Conservation (phyloP, 768 basidiomycete species). For the Cyclocybe aegerita region DNA sequence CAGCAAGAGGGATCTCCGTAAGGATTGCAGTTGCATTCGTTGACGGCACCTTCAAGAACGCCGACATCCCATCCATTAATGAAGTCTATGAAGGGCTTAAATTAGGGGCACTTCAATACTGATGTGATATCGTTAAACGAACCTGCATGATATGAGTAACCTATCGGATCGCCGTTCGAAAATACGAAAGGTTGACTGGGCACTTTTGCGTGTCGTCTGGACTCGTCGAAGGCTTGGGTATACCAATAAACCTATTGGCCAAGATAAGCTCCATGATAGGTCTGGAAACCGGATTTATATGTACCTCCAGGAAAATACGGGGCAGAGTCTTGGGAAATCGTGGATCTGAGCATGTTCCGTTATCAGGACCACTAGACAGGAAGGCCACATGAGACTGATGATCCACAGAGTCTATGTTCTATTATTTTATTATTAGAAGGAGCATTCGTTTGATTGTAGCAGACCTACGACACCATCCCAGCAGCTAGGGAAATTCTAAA, state of each 20-base stretch:
- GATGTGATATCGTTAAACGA: not conserved
- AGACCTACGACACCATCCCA: conserved; percentile 32
- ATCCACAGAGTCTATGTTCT: conserved; percentile 38
- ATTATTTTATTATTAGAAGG: conserved; percentile 6
- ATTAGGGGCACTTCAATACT: not conserved
- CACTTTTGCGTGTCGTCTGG: conserved; percentile 36
- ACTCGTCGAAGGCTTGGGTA: conserved; percentile 28
- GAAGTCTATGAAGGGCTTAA: conserved; percentile 28
- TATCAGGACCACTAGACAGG: conserved; percentile 38
- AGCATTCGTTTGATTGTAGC: not conserved
- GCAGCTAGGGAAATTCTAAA: conserved; percentile 30
- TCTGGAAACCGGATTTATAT: not conserved
- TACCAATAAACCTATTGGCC: conserved; percentile 40
- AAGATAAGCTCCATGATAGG: not conserved
- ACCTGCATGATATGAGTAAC: conserved; percentile 46
- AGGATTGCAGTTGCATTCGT: conserved; percentile 38
- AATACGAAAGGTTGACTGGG: conserved; percentile 45
- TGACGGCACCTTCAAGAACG: conserved; percentile 43
- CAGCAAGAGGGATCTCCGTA: conserved; percentile 35
- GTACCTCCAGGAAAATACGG: conserved; percentile 42
- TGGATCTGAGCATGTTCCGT: conserved; percentile 36
- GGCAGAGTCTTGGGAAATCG: conserved; percentile 37
- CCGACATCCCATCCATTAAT: conserved; percentile 47
- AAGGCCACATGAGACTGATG: conserved; percentile 41
- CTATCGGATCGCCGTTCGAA: conserved; percentile 56